These are phyloP conservation scores for Yamadazyma akitaensis DNA, from an alignment of 805 yeast genomes.

Conservation along the genomic window DNA sequence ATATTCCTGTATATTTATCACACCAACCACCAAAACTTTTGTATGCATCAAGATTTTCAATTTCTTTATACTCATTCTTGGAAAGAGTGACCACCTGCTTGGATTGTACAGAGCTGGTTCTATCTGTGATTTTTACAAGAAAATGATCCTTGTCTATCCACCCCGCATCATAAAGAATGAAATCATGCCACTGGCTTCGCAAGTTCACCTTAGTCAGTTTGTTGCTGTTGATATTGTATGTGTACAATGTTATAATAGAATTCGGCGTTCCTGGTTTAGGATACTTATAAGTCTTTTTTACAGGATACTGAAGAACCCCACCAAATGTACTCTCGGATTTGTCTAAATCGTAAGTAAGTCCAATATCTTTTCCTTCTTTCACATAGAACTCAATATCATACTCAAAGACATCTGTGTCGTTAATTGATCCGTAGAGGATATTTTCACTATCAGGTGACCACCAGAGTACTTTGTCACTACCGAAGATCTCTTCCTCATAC, in stretches of 20 bases:
- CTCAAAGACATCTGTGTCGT: conserved; percentile 57
- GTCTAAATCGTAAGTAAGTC: conserved; percentile 10
- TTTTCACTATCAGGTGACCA: conserved; percentile 66
- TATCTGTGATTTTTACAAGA: conserved; percentile 60
- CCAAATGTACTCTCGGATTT: conserved; percentile 9
- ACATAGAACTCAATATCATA: conserved; percentile 53
- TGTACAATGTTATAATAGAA: conserved; percentile 49
- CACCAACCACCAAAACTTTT: conserved; percentile 57
- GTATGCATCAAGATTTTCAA: conserved; percentile 33
- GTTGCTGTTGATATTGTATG: conserved; percentile 33
- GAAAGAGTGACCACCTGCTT: conserved; percentile 43
- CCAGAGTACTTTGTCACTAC: conserved; percentile 60
- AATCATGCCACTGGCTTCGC: conserved; percentile 14
- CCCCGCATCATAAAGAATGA: conserved; percentile 56
- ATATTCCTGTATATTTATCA: conserved; percentile 36
- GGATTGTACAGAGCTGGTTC: conserved; percentile 54
- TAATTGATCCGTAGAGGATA: conserved; percentile 51
- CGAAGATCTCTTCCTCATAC: conserved; percentile 75
- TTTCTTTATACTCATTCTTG: conserved; percentile 34
- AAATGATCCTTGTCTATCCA: conserved; percentile 54
- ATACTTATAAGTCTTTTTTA: conserved; percentile 46
- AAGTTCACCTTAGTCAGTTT: conserved; percentile 7
- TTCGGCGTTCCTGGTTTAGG: conserved; percentile 71
- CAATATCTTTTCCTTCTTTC: conserved; percentile 19
- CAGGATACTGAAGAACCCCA: conserved; percentile 45